Conservation (phyloP, 805 yeast species). For the Metschnikowia arizonensis region DNA sequence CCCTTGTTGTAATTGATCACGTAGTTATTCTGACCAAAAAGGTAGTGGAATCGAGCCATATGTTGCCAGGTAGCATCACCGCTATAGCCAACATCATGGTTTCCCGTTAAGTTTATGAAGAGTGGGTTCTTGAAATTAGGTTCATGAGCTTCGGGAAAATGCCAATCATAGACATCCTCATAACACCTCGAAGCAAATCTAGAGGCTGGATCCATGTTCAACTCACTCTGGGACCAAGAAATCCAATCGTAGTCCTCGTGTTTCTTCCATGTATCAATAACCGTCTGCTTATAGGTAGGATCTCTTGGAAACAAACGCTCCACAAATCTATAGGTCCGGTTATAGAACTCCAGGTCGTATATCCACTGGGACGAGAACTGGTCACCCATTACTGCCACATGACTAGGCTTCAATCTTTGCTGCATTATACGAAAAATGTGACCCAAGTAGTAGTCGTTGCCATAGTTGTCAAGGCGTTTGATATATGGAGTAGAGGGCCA, state of each 20-base stretch:
- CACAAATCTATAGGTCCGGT: slow-evolving; percentile 70
- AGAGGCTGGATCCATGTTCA: slow-evolving; percentile 28
- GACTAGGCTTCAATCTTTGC: slow-evolving; percentile 62
- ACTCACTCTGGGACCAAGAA: slow-evolving; percentile 42
- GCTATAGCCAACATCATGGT: slow-evolving; percentile 92
- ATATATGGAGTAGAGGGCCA: slow-evolving; percentile 68
- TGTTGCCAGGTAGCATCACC: slow-evolving; percentile 95
- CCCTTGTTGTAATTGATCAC: slow-evolving; percentile 66
- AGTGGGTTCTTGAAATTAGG: slow-evolving; percentile 54
- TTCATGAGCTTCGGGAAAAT: slow-evolving; percentile 22
- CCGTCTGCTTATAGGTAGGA: slow-evolving; percentile 44
- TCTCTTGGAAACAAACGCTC: slow-evolving; percentile 66
- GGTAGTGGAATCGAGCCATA: slow-evolving; percentile 65
- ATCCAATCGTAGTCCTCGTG: slow-evolving; percentile 58
- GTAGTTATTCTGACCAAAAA: slow-evolving; percentile 84
- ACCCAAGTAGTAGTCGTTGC: slow-evolving; percentile 85
- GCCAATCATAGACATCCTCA: slow-evolving; percentile 67
- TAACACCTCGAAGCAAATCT: slow-evolving; percentile 40
- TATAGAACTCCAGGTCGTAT: slow-evolving; percentile 75
- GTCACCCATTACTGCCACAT: slow-evolving; percentile 90
- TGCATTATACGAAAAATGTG: slow-evolving; percentile 73
- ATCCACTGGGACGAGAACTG: slow-evolving; percentile 94
- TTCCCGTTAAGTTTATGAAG: slow-evolving; percentile 84
- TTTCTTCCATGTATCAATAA: slow-evolving; percentile 41
- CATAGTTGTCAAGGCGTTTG: slow-evolving; percentile 76